Conservation (phyloP, 2,329 filamentous ascomycete species). For the Penicillium sp. region DNA sequence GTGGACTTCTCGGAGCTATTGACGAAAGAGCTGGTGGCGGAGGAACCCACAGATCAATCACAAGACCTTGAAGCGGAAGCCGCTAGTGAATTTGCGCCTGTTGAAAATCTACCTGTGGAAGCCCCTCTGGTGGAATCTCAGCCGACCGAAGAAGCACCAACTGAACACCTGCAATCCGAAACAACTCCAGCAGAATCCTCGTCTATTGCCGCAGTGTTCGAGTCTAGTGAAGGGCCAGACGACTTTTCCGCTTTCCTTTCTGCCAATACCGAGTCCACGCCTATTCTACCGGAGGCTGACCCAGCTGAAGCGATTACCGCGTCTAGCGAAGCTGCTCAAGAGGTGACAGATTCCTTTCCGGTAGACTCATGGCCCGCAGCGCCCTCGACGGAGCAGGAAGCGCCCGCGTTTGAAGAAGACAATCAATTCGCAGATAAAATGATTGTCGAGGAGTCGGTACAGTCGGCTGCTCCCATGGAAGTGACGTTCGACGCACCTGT, state of each 20-base stretch:
- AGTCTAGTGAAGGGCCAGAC: not conserved
- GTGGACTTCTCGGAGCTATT: not conserved
- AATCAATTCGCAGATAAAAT: not conserved
- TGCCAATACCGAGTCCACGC: not conserved
- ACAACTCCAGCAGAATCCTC: not conserved
- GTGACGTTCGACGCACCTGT: constrained; percentile 6
- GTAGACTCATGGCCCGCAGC: not conserved
- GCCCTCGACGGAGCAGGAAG: not conserved
- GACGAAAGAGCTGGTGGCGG: not conserved
- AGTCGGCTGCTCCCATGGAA: constrained; percentile 3
- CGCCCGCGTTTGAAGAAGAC: not conserved
- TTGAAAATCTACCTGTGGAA: not conserved
- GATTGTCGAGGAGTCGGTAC: not conserved
- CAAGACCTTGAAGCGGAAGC: not conserved
- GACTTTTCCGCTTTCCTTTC: constrained; percentile 4
- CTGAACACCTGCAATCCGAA: not conserved
- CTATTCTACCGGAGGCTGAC: not conserved
- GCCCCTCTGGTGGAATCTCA: not conserved
- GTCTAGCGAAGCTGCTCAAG: not conserved
- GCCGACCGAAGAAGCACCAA: not conserved
- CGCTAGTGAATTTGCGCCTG: not conserved
- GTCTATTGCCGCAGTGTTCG: not conserved
- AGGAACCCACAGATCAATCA: not conserved
- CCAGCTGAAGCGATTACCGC: not conserved
- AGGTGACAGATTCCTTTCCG: not conserved